Percentiles rank a stretch among this genome's conserved stretches.
phyloP scores from a whole-genome alignment of 2,329 filamentous ascomycete genomes.

The Xylaria sp. region DNA sequence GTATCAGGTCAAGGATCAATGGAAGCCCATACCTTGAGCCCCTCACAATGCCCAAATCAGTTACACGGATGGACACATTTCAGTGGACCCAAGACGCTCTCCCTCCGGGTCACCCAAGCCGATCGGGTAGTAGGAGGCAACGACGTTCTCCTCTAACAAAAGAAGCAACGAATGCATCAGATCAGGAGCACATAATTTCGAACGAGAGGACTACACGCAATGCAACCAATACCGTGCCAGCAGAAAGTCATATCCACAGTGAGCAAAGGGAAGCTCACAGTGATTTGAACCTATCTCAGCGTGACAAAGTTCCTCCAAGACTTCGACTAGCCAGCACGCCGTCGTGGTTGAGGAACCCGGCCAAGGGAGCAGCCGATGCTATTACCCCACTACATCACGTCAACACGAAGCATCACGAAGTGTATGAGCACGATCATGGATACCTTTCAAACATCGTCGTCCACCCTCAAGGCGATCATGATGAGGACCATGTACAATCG shows the following conservation, averaged over 20 bases:
- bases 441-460: constrained; percentile 21
- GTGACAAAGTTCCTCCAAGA: constrained; percentile 34
- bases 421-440: constrained; percentile 26
- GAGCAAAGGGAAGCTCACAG: background rate
- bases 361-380: constrained; percentile 43
- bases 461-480: background rate
- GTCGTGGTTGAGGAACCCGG: constrained; percentile 47
- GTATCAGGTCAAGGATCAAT: constrained; percentile 14
- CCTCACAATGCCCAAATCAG: constrained; percentile 34
- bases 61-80: constrained; percentile 34
- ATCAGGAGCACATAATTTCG: background rate
- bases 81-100: constrained; percentile 35
- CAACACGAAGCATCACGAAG: constrained; percentile 32
- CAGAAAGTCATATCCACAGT: background rate
- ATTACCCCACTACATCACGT: constrained; percentile 43
- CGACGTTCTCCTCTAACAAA: constrained; percentile 2
- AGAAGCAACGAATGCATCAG: background rate
- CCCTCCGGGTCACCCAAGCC: constrained; percentile 30
- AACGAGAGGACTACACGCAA: background rate
- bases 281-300: constrained; percentile 7
- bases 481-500: background rate
- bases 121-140: constrained; percentile 12
- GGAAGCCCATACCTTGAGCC: constrained; percentile 30
- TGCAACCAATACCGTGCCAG: background rate
- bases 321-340: constrained; percentile 45